phyloP scores from a whole-genome alignment of 495 filamentous ascomycete species.

The Penicillium flavigenum region DNA sequence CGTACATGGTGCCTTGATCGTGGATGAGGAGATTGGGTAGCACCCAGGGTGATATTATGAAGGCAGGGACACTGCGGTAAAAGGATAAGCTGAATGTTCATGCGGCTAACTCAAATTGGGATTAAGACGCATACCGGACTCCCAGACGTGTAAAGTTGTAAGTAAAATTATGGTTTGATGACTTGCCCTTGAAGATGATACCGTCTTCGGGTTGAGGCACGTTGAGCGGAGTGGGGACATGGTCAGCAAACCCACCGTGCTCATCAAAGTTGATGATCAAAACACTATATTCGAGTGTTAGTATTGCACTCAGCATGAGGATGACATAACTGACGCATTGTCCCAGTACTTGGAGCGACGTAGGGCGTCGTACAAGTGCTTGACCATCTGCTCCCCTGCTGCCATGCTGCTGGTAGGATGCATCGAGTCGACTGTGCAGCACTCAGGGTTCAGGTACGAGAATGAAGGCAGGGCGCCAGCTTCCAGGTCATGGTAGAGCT shows the following conservation, averaged over 20 bases:
- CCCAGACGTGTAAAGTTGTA: conserved; percentile 50
- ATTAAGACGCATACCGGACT: conserved; percentile 30
- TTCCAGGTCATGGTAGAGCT: conserved; percentile 47
- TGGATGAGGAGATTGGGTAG: conserved; percentile 40
- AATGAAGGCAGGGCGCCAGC: conserved; percentile 45
- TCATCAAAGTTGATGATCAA: conserved; percentile 53
- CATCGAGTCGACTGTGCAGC: conserved; percentile 47
- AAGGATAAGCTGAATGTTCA: background rate
- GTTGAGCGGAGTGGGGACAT: conserved; percentile 44
- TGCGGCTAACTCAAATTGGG: background rate
- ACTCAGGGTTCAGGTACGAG: conserved; percentile 51
- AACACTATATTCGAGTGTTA: conserved; percentile 29
- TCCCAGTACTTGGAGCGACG: conserved; percentile 46
- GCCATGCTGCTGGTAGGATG: conserved; percentile 46
- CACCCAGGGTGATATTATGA: conserved; percentile 47
- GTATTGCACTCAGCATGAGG: conserved; percentile 13
- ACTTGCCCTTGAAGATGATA: conserved; percentile 39
- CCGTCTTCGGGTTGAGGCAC: conserved; percentile 39
- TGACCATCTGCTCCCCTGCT: conserved; percentile 47
- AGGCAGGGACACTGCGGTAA: conserved; percentile 35
- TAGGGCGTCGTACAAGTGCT: conserved; percentile 49
- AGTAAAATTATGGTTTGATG: conserved; percentile 37
- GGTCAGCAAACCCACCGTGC: conserved; percentile 49
- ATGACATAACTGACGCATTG: conserved; percentile 29
- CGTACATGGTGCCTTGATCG: conserved; percentile 40